Evolutionary conservation across 176 grass and related monocot species (phyloP).

Genomic region (Stipa capillata): DNA sequence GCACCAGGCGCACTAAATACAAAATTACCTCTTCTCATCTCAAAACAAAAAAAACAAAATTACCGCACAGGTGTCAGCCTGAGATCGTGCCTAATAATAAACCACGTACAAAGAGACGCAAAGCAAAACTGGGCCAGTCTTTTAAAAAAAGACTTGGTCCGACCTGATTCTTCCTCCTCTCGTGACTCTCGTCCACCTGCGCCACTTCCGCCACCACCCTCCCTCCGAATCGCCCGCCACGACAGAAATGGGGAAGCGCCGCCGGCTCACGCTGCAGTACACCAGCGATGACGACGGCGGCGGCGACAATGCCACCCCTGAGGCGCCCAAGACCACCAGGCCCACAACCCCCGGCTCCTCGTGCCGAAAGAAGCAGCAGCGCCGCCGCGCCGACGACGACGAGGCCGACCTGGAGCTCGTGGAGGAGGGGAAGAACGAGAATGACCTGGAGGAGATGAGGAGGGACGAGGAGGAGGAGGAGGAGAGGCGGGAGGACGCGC

Average conservation of each 20-base stretch:
- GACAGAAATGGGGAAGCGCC: slow-evolving; percentile 53
- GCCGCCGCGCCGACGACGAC: neutral
- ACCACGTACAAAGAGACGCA: no score
- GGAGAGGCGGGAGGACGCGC: slow-evolving; percentile 21
- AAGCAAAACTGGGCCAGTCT: no score
- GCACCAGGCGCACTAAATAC: no score
- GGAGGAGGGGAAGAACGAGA: slow-evolving; percentile 40
- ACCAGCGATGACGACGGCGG: slow-evolving; percentile 51
- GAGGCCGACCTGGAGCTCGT: slow-evolving; percentile 33
- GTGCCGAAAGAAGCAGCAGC: slow-evolving; percentile 11
- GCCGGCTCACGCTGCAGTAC: slow-evolving; percentile 35
- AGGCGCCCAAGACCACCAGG: neutral
- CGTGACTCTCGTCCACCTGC: neutral
- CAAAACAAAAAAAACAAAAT: no score
- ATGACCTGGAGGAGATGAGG: slow-evolving; percentile 36
- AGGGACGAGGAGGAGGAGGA: slow-evolving; percentile 34
- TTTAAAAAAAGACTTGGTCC: neutral
- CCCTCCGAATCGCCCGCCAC: neutral
- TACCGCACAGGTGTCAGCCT: no score
- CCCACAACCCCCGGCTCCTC: neutral
- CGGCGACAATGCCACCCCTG: slow-evolving; percentile 11
- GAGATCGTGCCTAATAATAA: no score
- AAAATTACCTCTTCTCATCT: no score
- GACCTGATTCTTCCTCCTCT: neutral
- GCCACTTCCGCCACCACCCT: neutral